Evolutionary conservation across 1,284 basidiomycete genomes (phyloP), one percentile per base, ranked within the genome.

Genomic region (Cyathus olla): DNA sequence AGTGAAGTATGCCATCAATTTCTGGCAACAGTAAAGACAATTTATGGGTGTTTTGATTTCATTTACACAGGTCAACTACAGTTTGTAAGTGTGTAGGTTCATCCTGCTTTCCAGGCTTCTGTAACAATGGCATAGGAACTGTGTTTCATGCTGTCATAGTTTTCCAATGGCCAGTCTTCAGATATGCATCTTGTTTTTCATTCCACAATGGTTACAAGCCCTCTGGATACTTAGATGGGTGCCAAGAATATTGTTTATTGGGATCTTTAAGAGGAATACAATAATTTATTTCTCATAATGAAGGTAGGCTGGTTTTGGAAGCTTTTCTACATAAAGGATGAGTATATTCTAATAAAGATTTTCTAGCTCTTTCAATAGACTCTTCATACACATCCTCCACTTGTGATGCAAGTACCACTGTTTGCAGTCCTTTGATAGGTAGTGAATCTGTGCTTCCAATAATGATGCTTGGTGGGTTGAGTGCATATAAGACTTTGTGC

Each of bases 111-210:
- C 26, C 11, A 56, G 39, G 19, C 19, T 42, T 44, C 40, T 78
- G 76, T 0, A 78, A 67, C 0, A 74, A 61, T 1, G 79, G 48
- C 74, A 77, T 76, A 0, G 74, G 76, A 0, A 68, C 60, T 0
- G 74, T 68, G 29, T 77, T 76, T 0, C 37, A 48, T 0, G 59
- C 61, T 1, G 63, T 66, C 0, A 53, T 55, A 0, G 70, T 31
- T 54, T 61, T 56, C 77, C 74, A 79, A 0, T 66, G 55, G 0
- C 67, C 69, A 0, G 58, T 58, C 10, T 54, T 46, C 0, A 75
- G 26, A 55, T 74, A 76, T 1, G 57, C 61, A 21, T 67, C 51
- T 0, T 56, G 28, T 21, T 75, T 74, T 9, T 63, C 63, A 3
- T 24, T 35, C 69, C 71, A 76, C 13, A 67, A 61, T 0, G 58